phyloP scores from a whole-genome alignment of 495 filamentous ascomycete genomes.

The Aspergillus kassunensis region DNA sequence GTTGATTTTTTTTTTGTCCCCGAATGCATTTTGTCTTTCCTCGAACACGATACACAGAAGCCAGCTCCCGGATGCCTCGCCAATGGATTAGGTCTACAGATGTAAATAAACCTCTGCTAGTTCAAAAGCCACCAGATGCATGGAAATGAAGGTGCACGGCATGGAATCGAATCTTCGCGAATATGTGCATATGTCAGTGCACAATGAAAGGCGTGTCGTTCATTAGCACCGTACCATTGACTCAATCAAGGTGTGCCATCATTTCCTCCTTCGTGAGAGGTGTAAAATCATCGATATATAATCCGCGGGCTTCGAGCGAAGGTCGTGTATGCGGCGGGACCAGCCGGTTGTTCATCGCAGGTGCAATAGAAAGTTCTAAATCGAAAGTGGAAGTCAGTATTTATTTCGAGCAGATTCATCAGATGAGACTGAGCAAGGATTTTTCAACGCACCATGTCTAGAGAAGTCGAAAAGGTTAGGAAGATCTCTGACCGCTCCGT shows the following conservation, averaged over 20 bases:
- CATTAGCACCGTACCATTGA: constrained; percentile 33
- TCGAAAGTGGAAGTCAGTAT: constrained; percentile 8
- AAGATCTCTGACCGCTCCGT: constrained; percentile 70
- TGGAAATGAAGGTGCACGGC: constrained; percentile 32
- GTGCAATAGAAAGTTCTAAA: constrained; percentile 90
- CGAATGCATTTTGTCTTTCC: constrained; percentile 19
- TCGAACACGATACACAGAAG: constrained; percentile 25
- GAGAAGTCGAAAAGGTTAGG: constrained; percentile 91
- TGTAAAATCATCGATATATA: constrained; percentile 91
- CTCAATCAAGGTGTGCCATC: constrained; percentile 96
- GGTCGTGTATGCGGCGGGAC: constrained; percentile 79
- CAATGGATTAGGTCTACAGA: constrained; percentile 21
- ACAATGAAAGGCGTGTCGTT: constrained; percentile 37
- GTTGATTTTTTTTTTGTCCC: constrained; percentile 6
- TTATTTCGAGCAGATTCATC: not conserved
- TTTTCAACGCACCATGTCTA: constrained; percentile 69
- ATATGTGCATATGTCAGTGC: constrained; percentile 26
- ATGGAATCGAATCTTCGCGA: constrained; percentile 30
- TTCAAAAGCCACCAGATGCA: constrained; percentile 34
- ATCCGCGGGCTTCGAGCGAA: constrained; percentile 66
- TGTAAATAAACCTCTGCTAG: constrained; percentile 19
- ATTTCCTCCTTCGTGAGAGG: constrained; percentile 90
- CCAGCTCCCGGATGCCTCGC: constrained; percentile 25
- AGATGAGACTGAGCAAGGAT: too few relatives aligned
- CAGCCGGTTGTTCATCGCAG: constrained; percentile 78